A percentile compares a stretch with the other conserved stretches of the same genome.
Evolutionary conservation across 2,329 filamentous ascomycete genomes (phyloP).

Genomic region (Simplicillium sp.): DNA sequence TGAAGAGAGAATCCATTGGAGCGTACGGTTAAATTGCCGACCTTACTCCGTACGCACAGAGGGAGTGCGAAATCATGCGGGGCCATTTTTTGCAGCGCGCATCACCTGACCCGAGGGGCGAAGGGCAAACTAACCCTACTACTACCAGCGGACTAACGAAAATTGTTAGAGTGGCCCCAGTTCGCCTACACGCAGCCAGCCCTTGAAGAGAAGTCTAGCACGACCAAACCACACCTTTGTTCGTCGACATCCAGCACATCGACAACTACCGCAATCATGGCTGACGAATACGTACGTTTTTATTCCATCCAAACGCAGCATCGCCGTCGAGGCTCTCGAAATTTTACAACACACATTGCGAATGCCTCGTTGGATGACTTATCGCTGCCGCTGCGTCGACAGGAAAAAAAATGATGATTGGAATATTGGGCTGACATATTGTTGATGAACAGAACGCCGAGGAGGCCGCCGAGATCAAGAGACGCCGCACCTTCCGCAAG

Average conservation of each 20-base stretch:
- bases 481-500: constrained; percentile 99
- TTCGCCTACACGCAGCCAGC: constrained; percentile 17
- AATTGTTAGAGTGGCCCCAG: constrained; percentile 14
- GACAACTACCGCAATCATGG: constrained; percentile 56
- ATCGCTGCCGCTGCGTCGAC: neutral
- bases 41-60: too few relatives aligned
- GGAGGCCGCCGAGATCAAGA: constrained; percentile 99
- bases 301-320: neutral
- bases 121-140: constrained; percentile 34
- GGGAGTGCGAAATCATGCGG: too few relatives aligned
- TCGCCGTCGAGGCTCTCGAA: constrained; percentile 1
- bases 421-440: constrained; percentile 18
- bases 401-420: constrained; percentile 5
- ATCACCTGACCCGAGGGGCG: constrained; percentile 23
- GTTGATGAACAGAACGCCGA: constrained; percentile 68
- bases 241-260: constrained; percentile 28
- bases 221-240: constrained; percentile 21
- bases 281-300: constrained; percentile 81
- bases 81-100: too few relatives aligned
- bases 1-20: too few relatives aligned
- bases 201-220: constrained; percentile 11
- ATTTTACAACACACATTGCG: neutral
- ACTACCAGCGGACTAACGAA: constrained; percentile 15
- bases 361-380: too few relatives aligned
- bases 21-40: too few relatives aligned